phyloP scores from a whole-genome alignment of 495 filamentous ascomycete genomes.

The Aspergillus conjunctus region DNA sequence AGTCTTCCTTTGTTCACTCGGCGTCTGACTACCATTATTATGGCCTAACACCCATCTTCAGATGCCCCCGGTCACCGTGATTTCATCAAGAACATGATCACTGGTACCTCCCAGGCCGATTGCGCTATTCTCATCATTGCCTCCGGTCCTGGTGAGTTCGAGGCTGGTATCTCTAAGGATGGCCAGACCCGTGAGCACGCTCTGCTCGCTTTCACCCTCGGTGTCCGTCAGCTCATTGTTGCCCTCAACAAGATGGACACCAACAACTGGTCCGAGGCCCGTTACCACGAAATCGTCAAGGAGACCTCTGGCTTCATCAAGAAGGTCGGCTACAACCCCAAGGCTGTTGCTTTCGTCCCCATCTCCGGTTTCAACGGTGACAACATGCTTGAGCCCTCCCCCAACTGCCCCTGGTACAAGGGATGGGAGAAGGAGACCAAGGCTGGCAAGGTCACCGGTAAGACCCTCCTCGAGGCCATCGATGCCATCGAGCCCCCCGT shows the following conservation, averaged over 20 bases:
- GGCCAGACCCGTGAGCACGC: slow-evolving; percentile 99
- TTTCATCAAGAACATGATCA: slow-evolving; percentile 99
- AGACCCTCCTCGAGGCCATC: slow-evolving; percentile 99
- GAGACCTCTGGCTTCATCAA: slow-evolving; percentile 99
- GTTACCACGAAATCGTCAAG: slow-evolving; percentile 99
- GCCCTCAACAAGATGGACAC: slow-evolving; percentile 99
- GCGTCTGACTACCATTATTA: slow-evolving; percentile 10
- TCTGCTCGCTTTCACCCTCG: slow-evolving; percentile 99
- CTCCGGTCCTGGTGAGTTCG: slow-evolving; percentile 99
- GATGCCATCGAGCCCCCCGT: slow-evolving; percentile 91
- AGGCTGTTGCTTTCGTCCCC: slow-evolving; percentile 95
- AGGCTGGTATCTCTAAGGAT: slow-evolving; percentile 99
- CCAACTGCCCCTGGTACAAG: slow-evolving; percentile 99
- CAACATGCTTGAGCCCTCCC: slow-evolving; percentile 95
- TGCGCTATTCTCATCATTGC: slow-evolving; percentile 99
- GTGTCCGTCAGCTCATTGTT: slow-evolving; percentile 99
- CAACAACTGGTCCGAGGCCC: slow-evolving; percentile 93
- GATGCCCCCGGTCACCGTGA: slow-evolving; percentile 99
- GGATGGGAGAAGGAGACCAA: slow-evolving; percentile 99
- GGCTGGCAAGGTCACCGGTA: slow-evolving; percentile 82
- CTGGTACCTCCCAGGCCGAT: slow-evolving; percentile 99
- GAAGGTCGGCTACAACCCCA: slow-evolving; percentile 99
- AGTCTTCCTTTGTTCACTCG: slow-evolving; percentile 28
- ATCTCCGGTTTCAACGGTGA: slow-evolving; percentile 99
- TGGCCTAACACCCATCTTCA: slow-evolving; percentile 36